Evolutionary conservation across 2,329 filamentous ascomycete species (phyloP).

Genomic region (Aspergillus fumigatiaffinis): DNA sequence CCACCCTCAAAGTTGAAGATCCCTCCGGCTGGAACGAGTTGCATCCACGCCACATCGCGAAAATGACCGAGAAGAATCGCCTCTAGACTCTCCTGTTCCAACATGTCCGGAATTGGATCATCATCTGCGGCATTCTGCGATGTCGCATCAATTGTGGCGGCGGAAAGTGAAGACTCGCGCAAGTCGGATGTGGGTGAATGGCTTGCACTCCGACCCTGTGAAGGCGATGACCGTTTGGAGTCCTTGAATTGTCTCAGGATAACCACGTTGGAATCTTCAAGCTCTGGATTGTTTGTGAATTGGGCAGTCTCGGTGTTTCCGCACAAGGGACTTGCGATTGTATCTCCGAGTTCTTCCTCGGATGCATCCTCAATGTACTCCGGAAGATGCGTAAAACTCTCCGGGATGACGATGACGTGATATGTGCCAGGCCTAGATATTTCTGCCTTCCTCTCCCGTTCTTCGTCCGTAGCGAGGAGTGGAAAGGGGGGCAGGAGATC

Average conservation of each 20-base stretch:
- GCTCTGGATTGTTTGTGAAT: constrained; percentile 15
- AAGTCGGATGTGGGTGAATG: constrained; percentile 35
- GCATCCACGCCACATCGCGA: constrained; percentile 39
- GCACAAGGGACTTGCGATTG: constrained; percentile 24
- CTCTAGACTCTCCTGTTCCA: constrained; percentile 27
- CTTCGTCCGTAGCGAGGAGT: constrained; percentile 52
- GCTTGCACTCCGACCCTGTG: constrained; percentile 26
- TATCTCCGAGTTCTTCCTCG: constrained; percentile 18
- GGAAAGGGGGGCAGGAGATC: constrained; percentile 55
- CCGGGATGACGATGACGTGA: constrained; percentile 52
- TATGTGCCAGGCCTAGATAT: constrained; percentile 51
- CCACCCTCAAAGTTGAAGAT: constrained; percentile 17
- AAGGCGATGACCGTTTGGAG: constrained; percentile 28
- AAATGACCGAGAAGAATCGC: constrained; percentile 37
- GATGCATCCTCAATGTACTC: constrained; percentile 44
- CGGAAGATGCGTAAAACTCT: constrained; percentile 50
- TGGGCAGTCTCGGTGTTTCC: constrained; percentile 28
- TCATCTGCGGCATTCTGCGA: constrained; percentile 22
- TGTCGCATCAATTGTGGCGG: constrained; percentile 20
- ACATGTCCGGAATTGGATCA: constrained; percentile 1
- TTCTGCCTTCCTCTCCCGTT: constrained; percentile 55
- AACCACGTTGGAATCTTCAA: constrained; percentile 47
- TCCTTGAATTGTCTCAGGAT: constrained; percentile 52
- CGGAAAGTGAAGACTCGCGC: constrained; percentile 24
- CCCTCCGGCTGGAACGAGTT: constrained; percentile 30